These are phyloP conservation scores for Pseudozyma flocculosa DNA, from an alignment of 1,284 basidiomycete genomes.

Conservation along the genomic window DNA sequence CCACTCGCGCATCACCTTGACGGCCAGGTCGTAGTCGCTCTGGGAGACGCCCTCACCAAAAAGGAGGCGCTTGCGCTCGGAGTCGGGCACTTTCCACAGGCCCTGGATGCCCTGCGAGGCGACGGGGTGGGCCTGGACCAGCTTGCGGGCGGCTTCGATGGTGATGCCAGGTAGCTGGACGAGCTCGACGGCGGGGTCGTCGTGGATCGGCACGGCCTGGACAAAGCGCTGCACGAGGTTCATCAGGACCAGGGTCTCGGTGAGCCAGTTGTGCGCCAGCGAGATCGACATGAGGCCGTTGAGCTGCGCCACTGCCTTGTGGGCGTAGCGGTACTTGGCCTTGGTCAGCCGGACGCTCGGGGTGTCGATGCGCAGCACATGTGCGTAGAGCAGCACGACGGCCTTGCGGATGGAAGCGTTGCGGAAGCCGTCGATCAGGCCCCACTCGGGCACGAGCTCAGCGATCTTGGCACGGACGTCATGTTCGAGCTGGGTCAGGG, in stretches of 20 bases:
- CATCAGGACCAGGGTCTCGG: slow-evolving; percentile 75
- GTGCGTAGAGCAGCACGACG: slow-evolving; percentile 72
- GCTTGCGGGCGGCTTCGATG: slow-evolving; percentile 17
- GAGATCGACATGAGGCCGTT: slow-evolving; percentile 81
- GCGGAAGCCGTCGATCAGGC: slow-evolving; percentile 36
- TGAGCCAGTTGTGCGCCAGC: slow-evolving; percentile 86
- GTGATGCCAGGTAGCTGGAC: slow-evolving; percentile 54
- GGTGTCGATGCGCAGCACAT: slow-evolving; percentile 68
- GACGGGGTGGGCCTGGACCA: slow-evolving; percentile 22
- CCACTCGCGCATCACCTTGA: slow-evolving; percentile 73
- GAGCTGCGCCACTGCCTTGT: slow-evolving; percentile 63
- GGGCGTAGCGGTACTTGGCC: slow-evolving; percentile 38
- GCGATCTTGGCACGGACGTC: slow-evolving; percentile 9
- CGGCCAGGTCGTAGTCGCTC: slow-evolving; percentile 65
- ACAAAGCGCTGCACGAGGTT: slow-evolving; percentile 79
- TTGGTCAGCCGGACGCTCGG: slow-evolving; percentile 21
- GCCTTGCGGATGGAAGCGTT: slow-evolving; percentile 44
- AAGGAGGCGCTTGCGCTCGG: slow-evolving; percentile 58
- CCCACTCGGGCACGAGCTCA: slow-evolving; percentile 33
- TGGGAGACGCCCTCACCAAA: slow-evolving; percentile 22
- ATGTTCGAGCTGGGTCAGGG: slow-evolving; percentile 63
- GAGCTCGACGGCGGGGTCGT: slow-evolving; percentile 37
- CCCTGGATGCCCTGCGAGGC: slow-evolving; percentile 49
- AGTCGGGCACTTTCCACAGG: slow-evolving; percentile 59
- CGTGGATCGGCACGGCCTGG: slow-evolving; percentile 69